Base-by-base conservation (phyloP, 345 rosid genomes). In the Brassica nigra region DNA sequence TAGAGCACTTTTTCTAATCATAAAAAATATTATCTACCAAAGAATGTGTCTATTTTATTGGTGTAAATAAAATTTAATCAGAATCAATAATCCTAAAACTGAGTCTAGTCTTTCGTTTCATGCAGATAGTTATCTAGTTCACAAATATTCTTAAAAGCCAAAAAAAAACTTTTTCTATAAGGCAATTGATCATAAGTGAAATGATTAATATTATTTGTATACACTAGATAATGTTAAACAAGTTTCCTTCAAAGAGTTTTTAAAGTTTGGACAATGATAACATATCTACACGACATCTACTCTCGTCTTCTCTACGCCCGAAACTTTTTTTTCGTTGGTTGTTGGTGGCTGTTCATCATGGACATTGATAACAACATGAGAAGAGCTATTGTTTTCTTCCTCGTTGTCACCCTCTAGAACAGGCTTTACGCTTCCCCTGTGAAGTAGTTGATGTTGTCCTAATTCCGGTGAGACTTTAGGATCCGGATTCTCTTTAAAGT, bases 381-480 rank as follows among this genome's bases (percentile, higher is more conserved):
- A 74, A 6, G 37, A 44, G 4, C 4, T 68, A 4, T 42, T 49
- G 12, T 55, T 62, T 37, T 70, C 71, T 30, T 62, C 71, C n/a
- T 28, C 80, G 6, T 30, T 69, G 5, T 74, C 83, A 14, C 72
- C 81, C n/a, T 86, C 86, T 16, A 78, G 8, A 71, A 83, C 86
- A 18, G 95, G 94, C 12, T 87, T 89, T n/a, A 90, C 79, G 3
- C 23, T 78, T 74, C 90, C 98, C 33, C 78, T 76, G 65, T 89
- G 95, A 73, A 89, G 92, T 66, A 90, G 33, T 1, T 76, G 72
- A 55, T 27, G 79, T 62, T 83, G 80, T 42, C 87, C 73, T 70
- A 79, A 73, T 61, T 88, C 91, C 0, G 74, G 84, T 12, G 87
- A 71, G 36, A 81, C 66, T 31, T 83, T 80, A 6, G 81, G 70